Percentiles rank a stretch among this genome's conserved stretches.
Conservation (phyloP, 345 rosid genomes). For the Turritis glabra region DNA sequence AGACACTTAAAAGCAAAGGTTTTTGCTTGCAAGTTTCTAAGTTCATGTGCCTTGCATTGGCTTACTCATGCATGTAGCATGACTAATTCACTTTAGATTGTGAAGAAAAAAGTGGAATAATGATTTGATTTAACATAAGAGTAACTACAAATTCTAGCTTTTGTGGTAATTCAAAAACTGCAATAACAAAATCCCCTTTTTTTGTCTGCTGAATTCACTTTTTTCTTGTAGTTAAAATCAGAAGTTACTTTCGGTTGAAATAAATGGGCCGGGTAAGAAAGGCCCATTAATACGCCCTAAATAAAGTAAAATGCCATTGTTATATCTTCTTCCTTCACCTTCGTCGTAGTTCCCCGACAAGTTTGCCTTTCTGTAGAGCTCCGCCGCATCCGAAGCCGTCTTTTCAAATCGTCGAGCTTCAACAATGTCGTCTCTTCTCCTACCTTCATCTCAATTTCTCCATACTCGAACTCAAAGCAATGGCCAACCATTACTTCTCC, state of each 20-base stretch:
- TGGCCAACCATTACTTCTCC: constrained; percentile 23
- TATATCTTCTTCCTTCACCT: not conserved
- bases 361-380: constrained; percentile 26
- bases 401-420: constrained; percentile 15
- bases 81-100: not conserved
- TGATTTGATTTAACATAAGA: not conserved
- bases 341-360: constrained; percentile 17
- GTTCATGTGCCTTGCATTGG: constrained; percentile 24
- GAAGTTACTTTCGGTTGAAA: not conserved
- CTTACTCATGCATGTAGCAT: constrained; percentile 26
- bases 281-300: constrained; percentile 1
- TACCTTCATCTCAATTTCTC: constrained; percentile 36
- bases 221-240: not conserved
- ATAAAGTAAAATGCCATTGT: not conserved
- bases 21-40: constrained; percentile 9
- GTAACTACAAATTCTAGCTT: not conserved
- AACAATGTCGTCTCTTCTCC: constrained; percentile 43
- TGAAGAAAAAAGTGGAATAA: not conserved
- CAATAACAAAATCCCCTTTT: not conserved
- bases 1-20: not conserved
- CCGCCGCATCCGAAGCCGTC: constrained; percentile 35
- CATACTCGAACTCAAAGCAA: constrained; percentile 32
- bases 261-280: constrained; percentile 11
- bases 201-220: not conserved
- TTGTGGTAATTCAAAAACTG: not conserved